A percentile compares a stretch with the other conserved stretches of the same genome.
These are phyloP conservation scores for Trichoderma virens DNA, from an alignment of 495 filamentous ascomycete genomes.

Conservation along the genomic window DNA sequence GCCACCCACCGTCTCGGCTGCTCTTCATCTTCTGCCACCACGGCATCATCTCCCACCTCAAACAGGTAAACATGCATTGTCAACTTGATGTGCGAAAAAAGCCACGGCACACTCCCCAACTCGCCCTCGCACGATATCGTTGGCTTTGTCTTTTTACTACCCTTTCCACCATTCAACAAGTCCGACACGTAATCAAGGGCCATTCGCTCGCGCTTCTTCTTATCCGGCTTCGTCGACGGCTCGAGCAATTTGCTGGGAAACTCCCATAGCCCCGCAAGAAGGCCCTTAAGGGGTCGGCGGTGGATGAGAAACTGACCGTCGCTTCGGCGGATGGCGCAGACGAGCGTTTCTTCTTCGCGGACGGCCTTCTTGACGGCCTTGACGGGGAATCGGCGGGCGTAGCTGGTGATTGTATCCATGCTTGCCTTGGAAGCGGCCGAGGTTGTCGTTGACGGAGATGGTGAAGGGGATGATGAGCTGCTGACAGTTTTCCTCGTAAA, in stretches of 20 bases:
- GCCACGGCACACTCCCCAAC: slow-evolving; percentile 36
- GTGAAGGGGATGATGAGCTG: slow-evolving; percentile 9
- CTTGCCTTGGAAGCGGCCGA: neutral
- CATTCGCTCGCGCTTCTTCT: slow-evolving; percentile 15
- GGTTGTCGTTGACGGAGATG: neutral
- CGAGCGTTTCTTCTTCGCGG: slow-evolving; percentile 35
- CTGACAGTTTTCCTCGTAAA: neutral
- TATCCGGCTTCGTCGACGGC: slow-evolving; percentile 15
- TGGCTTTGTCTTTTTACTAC: slow-evolving; percentile 9
- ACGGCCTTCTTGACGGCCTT: slow-evolving; percentile 32
- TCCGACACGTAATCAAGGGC: slow-evolving; percentile 21
- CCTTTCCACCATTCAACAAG: slow-evolving; percentile 7
- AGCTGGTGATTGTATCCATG: slow-evolving; percentile 23
- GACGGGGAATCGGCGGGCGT: slow-evolving; percentile 36
- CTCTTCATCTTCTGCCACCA: neutral
- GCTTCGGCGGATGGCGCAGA: slow-evolving; percentile 30
- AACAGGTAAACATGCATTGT: slow-evolving; percentile 41
- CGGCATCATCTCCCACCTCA: slow-evolving; percentile 14
- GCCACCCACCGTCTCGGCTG: slow-evolving; percentile 22
- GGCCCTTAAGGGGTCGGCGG: slow-evolving; percentile 33
- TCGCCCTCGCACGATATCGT: slow-evolving; percentile 19
- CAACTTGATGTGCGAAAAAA: slow-evolving; percentile 39
- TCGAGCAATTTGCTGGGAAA: slow-evolving; percentile 32
- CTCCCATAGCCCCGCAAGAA: slow-evolving; percentile 40
- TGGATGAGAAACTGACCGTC: slow-evolving; percentile 34